Percentiles rank a stretch among this genome's conserved stretches.
Conservation (phyloP, 345 rosid genomes). For the Brassica nigra region DNA sequence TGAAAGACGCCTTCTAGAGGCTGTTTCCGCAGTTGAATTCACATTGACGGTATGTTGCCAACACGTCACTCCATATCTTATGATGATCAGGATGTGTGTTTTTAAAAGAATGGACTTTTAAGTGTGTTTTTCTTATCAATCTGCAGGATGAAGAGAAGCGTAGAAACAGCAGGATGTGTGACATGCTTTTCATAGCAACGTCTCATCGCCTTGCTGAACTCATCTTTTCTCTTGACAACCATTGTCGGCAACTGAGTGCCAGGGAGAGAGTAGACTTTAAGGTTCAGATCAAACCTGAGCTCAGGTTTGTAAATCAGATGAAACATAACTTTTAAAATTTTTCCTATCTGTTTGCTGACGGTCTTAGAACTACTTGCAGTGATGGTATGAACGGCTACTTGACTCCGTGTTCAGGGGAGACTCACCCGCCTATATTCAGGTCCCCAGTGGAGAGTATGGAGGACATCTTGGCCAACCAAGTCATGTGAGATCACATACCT, state of each 20-base stretch:
- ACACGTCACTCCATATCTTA: neutral
- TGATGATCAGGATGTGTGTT: conserved; percentile 11
- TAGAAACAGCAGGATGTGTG: conserved; percentile 81
- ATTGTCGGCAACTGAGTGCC: conserved; percentile 59
- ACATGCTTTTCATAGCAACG: conserved; percentile 81
- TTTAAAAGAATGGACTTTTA: neutral
- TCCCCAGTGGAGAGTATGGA: conserved; percentile 85
- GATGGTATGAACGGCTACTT: conserved; percentile 98
- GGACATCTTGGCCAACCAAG: conserved; percentile 89
- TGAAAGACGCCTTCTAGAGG: conserved; percentile 81
- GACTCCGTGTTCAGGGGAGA: conserved; percentile 83
- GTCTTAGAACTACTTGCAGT: conserved; percentile 65
- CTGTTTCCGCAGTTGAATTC: conserved; percentile 71
- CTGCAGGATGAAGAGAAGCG: conserved; percentile 84
- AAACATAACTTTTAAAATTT: neutral
- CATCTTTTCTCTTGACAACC: conserved; percentile 77
- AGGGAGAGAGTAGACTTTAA: conserved; percentile 56
- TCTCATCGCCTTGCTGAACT: conserved; percentile 86
- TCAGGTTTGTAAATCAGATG: conserved; percentile 59
- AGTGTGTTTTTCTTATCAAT: neutral
- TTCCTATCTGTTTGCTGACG: conserved; percentile 39
- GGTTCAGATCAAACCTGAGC: conserved; percentile 67
- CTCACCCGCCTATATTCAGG: conserved; percentile 86
- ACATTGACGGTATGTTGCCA: conserved; percentile 65
- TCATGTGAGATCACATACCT: conserved; percentile 61